Evolutionary conservation across 208 protist genomes (phyloP).

Genomic region (Trichomonas vaginalis): DNA sequence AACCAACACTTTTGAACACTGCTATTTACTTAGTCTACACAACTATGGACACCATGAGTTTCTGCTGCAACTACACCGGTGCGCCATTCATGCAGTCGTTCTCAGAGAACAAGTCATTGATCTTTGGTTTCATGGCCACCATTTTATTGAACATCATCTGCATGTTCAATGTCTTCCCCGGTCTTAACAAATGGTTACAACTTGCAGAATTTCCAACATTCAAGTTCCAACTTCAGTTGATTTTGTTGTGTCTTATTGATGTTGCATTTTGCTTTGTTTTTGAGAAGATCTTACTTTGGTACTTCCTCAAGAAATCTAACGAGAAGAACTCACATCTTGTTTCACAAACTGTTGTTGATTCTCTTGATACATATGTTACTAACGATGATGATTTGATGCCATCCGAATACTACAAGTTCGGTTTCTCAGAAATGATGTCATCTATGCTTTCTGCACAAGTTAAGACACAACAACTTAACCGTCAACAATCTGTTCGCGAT

Average conservation of each 20-base stretch:
- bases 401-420: not conserved
- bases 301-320: not conserved
- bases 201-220: not conserved
- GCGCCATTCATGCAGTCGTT: not conserved
- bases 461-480: no score
- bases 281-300: not conserved
- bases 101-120: not conserved
- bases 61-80: not conserved
- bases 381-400: not conserved
- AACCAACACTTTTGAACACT: not conserved
- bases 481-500: not conserved
- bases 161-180: not conserved
- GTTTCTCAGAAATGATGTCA: not conserved
- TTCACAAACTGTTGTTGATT: not conserved
- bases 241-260: not conserved
- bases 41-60: not conserved
- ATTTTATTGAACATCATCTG: not conserved
- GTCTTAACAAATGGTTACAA: not conserved
- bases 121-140: not conserved
- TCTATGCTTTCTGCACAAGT: not conserved
- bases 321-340: not conserved
- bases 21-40: not conserved
- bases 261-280: not conserved
- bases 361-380: not conserved
- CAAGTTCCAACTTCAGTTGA: not conserved